phyloP scores from a whole-genome alignment of 192 early-diverging fungal species.

The Gaertneriomyces sp. region DNA sequence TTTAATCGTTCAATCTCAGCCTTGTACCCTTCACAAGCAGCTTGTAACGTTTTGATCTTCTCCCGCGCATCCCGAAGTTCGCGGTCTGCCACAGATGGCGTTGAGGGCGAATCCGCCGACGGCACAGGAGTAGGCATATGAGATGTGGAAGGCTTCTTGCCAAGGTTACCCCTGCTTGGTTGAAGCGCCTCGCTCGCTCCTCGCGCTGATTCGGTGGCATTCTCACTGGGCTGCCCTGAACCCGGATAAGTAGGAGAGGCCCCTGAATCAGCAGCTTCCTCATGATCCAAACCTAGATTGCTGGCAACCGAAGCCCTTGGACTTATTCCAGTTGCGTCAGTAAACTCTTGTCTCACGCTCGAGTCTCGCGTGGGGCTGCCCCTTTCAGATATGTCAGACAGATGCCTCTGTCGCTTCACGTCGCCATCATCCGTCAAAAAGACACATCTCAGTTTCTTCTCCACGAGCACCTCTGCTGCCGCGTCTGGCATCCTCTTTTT shows the following conservation, averaged over 20 bases:
- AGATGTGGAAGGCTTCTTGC: not conserved
- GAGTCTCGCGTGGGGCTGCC: slow-evolving; percentile 2
- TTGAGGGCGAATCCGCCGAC: not conserved
- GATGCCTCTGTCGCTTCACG: not conserved
- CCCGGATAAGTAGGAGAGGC: not conserved
- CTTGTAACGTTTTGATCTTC: slow-evolving; percentile 43
- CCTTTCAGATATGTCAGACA: not conserved
- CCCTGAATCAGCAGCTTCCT: no score
- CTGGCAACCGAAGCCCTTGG: not conserved
- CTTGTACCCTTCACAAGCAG: slow-evolving; percentile 54
- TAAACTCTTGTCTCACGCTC: slow-evolving; percentile 6
- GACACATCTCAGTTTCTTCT: slow-evolving; percentile 45
- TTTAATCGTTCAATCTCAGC: slow-evolving; percentile 52
- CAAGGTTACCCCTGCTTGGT: not conserved
- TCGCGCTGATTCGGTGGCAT: not conserved
- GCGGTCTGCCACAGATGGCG: not conserved
- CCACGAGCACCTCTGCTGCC: slow-evolving; percentile 32
- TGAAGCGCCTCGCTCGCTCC: not conserved
- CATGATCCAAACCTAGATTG: no score
- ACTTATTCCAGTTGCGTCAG: not conserved
- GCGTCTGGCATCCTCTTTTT: slow-evolving; percentile 31
- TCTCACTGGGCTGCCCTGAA: not conserved
- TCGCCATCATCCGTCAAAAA: slow-evolving; percentile 19
- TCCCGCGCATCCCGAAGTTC: slow-evolving; percentile 33
- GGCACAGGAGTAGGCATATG: no score